These are phyloP conservation scores for Aspergillus sp. DNA, from an alignment of 2,329 filamentous ascomycete species.

Conservation along the genomic window DNA sequence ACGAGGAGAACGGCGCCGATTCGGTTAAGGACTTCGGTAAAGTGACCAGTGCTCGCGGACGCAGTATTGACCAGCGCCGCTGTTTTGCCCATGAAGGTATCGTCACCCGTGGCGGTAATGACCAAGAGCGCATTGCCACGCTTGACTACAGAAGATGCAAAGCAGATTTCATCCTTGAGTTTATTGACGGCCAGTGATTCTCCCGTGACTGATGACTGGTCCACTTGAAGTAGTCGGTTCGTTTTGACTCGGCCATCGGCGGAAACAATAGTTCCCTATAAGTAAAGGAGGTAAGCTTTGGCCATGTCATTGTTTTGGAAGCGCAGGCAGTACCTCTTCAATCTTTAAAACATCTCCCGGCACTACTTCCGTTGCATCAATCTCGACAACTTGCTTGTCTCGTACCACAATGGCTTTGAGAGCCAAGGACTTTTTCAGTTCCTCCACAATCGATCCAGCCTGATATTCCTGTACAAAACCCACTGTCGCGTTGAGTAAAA, in stretches of 20 bases:
- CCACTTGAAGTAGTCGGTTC: slow-evolving; percentile 83
- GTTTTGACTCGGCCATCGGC: slow-evolving; percentile 86
- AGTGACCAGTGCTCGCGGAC: slow-evolving; percentile 76
- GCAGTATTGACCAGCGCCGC: slow-evolving; percentile 83
- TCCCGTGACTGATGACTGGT: slow-evolving; percentile 89
- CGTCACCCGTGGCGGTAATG: slow-evolving; percentile 82
- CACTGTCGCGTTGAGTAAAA: slow-evolving; percentile 82
- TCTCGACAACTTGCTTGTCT: slow-evolving; percentile 75
- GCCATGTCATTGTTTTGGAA: not conserved
- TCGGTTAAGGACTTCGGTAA: slow-evolving; percentile 86
- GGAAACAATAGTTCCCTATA: slow-evolving; percentile 79
- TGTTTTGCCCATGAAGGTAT: slow-evolving; percentile 86
- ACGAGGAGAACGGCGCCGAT: slow-evolving; percentile 82
- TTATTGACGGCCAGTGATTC: slow-evolving; percentile 92
- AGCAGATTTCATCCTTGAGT: slow-evolving; percentile 79
- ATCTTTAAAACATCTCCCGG: slow-evolving; percentile 89
- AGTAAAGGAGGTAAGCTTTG: slow-evolving; percentile 7
- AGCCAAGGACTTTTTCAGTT: slow-evolving; percentile 87
- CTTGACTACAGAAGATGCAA: slow-evolving; percentile 86
- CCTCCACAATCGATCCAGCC: slow-evolving; percentile 86
- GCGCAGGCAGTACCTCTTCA: slow-evolving; percentile 63
- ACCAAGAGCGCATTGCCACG: slow-evolving; percentile 85
- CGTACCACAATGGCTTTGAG: slow-evolving; percentile 86
- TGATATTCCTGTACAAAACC: slow-evolving; percentile 91
- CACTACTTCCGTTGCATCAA: slow-evolving; percentile 82